Conservation (phyloP, 2,329 filamentous ascomycete species). For the Mollisiaceae sp. region DNA sequence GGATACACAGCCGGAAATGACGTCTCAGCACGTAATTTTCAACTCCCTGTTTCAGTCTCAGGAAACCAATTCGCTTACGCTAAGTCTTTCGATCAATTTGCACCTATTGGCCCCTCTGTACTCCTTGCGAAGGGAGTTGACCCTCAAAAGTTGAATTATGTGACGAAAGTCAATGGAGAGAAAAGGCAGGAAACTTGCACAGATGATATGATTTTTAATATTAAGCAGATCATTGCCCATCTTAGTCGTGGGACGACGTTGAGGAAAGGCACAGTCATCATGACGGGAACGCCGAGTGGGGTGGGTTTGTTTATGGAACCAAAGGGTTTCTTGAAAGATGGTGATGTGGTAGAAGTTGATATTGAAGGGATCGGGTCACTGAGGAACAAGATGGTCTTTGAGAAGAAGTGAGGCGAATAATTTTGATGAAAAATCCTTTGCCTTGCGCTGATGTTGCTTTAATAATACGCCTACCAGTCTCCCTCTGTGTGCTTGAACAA, state of each 20-base stretch:
- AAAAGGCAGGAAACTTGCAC: constrained; percentile 48
- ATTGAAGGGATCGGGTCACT: constrained; percentile 42
- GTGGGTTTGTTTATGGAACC: constrained; percentile 45
- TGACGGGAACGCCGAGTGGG: constrained; percentile 55
- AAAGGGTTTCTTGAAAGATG: constrained; percentile 43
- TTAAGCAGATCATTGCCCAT: constrained; percentile 49
- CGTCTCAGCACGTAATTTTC: constrained; percentile 48
- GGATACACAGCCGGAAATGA: constrained; percentile 53
- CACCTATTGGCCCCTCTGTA: constrained; percentile 50
- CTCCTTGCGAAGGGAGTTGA: constrained; percentile 37
- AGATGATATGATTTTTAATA: constrained; percentile 53
- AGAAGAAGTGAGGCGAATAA: background rate
- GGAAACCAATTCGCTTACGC: constrained; percentile 51
- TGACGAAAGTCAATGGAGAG: constrained; percentile 51
- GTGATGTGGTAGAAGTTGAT: constrained; percentile 42
- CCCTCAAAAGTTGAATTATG: constrained; percentile 35
- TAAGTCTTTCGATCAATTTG: constrained; percentile 52
- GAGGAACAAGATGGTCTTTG: constrained; percentile 36
- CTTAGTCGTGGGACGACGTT: constrained; percentile 51
- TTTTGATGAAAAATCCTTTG: no score
- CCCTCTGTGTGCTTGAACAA: no score
- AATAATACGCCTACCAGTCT: no score
- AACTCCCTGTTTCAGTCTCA: constrained; percentile 39
- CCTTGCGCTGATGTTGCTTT: no score
- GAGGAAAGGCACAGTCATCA: constrained; percentile 51